Conservation (phyloP, 306 rosid genomes). For the Cucurbita argyrosperma region DNA sequence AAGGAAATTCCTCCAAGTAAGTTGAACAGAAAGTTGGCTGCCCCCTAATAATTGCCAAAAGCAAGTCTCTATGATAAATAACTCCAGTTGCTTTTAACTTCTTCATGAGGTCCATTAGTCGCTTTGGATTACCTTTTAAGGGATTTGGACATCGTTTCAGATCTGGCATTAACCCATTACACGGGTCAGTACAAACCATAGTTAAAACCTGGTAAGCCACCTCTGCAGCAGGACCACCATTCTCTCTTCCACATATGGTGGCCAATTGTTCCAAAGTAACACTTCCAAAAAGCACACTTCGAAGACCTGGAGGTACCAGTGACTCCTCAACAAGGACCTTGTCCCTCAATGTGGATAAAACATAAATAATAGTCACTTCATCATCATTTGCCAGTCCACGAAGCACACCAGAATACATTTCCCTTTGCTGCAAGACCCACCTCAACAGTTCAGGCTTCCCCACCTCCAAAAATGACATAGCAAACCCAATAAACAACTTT, state of each 20-base stretch:
- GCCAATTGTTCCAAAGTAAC: slow-evolving; percentile 60
- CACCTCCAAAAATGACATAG: slow-evolving; percentile 82
- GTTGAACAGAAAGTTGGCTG: slow-evolving; percentile 50
- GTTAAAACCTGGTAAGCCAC: slow-evolving; percentile 43
- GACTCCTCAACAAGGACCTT: slow-evolving; percentile 54
- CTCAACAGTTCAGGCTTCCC: slow-evolving; percentile 75
- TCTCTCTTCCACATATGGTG: slow-evolving; percentile 50
- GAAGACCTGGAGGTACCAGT: slow-evolving; percentile 48
- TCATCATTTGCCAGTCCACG: slow-evolving; percentile 57
- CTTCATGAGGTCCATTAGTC: slow-evolving; percentile 58
- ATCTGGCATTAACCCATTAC: slow-evolving; percentile 83
- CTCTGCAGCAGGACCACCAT: slow-evolving; percentile 40
- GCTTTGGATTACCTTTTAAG: slow-evolving; percentile 56
- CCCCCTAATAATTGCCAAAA: slow-evolving; percentile 54
- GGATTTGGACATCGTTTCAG: slow-evolving; percentile 33
- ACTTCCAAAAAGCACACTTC: slow-evolving; percentile 88
- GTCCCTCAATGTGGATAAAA: slow-evolving; percentile 50
- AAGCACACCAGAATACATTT: slow-evolving; percentile 69
- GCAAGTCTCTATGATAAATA: slow-evolving; percentile 52
- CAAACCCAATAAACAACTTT: slow-evolving; percentile 66
- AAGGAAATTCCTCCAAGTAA: slow-evolving; percentile 80
- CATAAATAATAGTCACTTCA: slow-evolving; percentile 60
- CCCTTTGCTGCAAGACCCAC: slow-evolving; percentile 66
- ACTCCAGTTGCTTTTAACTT: slow-evolving; percentile 49
- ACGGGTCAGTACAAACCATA: slow-evolving; percentile 65